These are phyloP conservation scores for Hevea brasiliensis DNA, from an alignment of 345 rosid genomes.

Conservation along the genomic window DNA sequence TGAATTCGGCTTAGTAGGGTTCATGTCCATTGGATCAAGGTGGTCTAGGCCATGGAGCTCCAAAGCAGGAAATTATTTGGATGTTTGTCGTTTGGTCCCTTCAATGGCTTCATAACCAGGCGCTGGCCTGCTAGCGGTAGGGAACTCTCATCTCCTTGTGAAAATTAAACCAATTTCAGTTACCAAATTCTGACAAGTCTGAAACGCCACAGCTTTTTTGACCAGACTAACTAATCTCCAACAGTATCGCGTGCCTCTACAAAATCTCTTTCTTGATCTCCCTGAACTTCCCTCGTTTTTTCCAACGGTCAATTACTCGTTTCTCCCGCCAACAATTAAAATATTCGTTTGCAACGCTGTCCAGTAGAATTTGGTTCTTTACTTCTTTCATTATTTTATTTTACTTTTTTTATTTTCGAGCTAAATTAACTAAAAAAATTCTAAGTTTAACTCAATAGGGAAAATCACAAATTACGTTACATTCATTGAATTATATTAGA, in stretches of 20 bases:
- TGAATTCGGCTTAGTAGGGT: background rate
- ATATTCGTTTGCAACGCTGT: slow-evolving; percentile 15
- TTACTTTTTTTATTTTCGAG: no score
- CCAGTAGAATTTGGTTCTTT: background rate
- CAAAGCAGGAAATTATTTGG: background rate
- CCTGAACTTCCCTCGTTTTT: background rate
- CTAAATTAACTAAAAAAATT: no score
- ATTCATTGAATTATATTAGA: no score
- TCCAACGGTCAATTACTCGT: slow-evolving; percentile 29
- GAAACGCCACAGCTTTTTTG: slow-evolving; percentile 22
- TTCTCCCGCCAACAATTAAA: slow-evolving; percentile 11
- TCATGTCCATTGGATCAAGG: background rate
- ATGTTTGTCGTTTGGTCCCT: slow-evolving; percentile 14
- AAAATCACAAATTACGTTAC: no score
- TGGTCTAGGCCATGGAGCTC: background rate
- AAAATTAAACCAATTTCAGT: background rate
- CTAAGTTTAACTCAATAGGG: no score
- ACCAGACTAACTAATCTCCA: slow-evolving; percentile 8
- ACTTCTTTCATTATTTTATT: no score
- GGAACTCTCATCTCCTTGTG: background rate
- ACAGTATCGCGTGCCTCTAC: slow-evolving; percentile 10
- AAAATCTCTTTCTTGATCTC: slow-evolving; percentile 1
- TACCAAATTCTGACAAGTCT: slow-evolving; percentile 24
- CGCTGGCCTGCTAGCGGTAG: background rate
- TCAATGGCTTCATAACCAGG: background rate